Percentiles rank a stretch among this genome's conserved stretches.
These are phyloP conservation scores for Fusarium sp. DNA, from an alignment of 2,329 filamentous ascomycete genomes.

Conservation along the genomic window DNA sequence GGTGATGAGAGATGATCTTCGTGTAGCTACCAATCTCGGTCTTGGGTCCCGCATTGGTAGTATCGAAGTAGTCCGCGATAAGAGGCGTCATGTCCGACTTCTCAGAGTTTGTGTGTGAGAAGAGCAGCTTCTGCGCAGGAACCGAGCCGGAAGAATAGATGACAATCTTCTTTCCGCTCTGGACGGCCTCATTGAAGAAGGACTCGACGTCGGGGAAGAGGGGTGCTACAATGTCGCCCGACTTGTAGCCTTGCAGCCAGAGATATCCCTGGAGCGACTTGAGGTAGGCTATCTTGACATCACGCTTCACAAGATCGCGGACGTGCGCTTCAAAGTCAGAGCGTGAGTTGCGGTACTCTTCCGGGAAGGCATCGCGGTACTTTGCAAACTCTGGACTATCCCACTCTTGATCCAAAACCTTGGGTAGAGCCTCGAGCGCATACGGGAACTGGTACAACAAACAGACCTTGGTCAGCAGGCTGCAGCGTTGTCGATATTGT, in stretches of 20 bases:
- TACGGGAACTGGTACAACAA: slow-evolving; percentile 77
- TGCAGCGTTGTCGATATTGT: slow-evolving; percentile 34
- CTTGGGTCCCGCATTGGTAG: slow-evolving; percentile 84
- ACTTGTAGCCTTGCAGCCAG: slow-evolving; percentile 81
- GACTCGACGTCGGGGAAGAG: slow-evolving; percentile 82
- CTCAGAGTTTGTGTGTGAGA: slow-evolving; percentile 74
- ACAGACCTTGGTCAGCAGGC: slow-evolving; percentile 35
- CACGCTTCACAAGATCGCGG: slow-evolving; percentile 76
- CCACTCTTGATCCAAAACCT: slow-evolving; percentile 77
- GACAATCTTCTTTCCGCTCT: slow-evolving; percentile 70
- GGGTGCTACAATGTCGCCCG: slow-evolving; percentile 78
- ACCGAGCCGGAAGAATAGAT: slow-evolving; percentile 90
- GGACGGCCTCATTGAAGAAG: slow-evolving; percentile 72
- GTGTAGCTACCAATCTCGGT: slow-evolving; percentile 76
- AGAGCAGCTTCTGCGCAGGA: slow-evolving; percentile 84
- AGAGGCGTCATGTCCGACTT: slow-evolving; percentile 71
- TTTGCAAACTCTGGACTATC: slow-evolving; percentile 72
- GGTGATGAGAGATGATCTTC: slow-evolving; percentile 67
- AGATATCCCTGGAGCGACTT: slow-evolving; percentile 86
- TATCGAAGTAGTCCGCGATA: slow-evolving; percentile 82
- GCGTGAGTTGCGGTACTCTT: slow-evolving; percentile 71
- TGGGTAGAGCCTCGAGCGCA: slow-evolving; percentile 76
- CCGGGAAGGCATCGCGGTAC: slow-evolving; percentile 80
- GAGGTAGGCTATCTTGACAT: slow-evolving; percentile 82
- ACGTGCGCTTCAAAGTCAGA: slow-evolving; percentile 76